Percentiles rank a stretch among this genome's conserved stretches.
phyloP scores from a whole-genome alignment of 106 monocot genomes.

The Apostasia shenzhenica region DNA sequence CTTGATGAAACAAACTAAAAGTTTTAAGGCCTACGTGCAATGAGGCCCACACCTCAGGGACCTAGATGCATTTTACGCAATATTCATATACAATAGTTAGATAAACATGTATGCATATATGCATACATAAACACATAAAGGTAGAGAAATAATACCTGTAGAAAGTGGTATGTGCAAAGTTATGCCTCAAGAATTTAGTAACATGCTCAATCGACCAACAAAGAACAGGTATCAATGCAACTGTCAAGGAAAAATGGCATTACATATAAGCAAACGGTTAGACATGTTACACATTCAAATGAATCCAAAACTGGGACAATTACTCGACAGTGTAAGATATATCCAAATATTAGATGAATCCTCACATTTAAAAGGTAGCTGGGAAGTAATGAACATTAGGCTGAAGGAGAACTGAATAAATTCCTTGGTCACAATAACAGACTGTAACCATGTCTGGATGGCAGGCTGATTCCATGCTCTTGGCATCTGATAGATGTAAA shows the following conservation, averaged over 20 bases:
- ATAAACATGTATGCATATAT: too few species aligned
- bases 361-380: conserved; percentile 68
- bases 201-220: conserved; percentile 65
- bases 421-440: conserved; percentile 62
- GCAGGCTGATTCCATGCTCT: conserved; percentile 66
- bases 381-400: conserved; percentile 61
- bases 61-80: too few species aligned
- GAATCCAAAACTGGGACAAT: not conserved
- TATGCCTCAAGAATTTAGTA: conserved; percentile 61
- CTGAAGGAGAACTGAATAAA: conserved; percentile 70
- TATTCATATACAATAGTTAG: too few species aligned
- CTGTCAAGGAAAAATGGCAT: conserved; percentile 26
- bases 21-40: too few species aligned
- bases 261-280: not conserved
- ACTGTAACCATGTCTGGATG: conserved; percentile 64
- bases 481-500: conserved; percentile 51
- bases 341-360: conserved; percentile 1
- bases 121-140: too few species aligned
- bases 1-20: too few species aligned
- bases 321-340: not conserved
- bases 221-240: conserved; percentile 78
- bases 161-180: conserved; percentile 50
- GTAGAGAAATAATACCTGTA: conserved; percentile 42
- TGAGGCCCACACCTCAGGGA: too few species aligned
- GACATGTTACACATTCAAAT: not conserved